phyloP scores from a whole-genome alignment of 2,329 filamentous ascomycete species.

The Aureobasidium sp. region DNA sequence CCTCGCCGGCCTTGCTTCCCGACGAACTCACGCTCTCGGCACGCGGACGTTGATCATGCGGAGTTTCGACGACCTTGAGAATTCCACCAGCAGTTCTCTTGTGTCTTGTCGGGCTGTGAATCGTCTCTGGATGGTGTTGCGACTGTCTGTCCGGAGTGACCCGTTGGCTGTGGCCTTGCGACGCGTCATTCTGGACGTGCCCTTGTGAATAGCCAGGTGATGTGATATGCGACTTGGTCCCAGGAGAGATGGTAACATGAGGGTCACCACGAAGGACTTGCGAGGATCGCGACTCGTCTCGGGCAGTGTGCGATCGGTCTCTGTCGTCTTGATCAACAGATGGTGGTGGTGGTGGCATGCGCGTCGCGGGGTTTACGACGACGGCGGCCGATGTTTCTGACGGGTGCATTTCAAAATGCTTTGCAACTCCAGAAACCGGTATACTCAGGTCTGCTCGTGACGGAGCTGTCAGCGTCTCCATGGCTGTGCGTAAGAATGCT shows the following conservation, averaged over 20 bases:
- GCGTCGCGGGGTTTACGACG: constrained; percentile 14
- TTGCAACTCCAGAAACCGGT: background rate
- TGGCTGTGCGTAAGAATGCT: background rate
- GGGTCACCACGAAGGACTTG: background rate
- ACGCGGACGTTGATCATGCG: constrained; percentile 33
- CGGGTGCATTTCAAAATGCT: constrained; percentile 12
- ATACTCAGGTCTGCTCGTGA: background rate
- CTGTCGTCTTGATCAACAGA: background rate
- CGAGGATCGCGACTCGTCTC: background rate
- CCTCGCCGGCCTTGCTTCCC: constrained; percentile 70
- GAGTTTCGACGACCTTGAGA: constrained; percentile 50
- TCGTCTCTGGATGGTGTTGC: background rate
- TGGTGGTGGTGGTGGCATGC: constrained; percentile 1
- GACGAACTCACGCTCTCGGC: constrained; percentile 64
- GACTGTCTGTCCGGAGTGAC: background rate
- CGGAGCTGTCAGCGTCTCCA: constrained; percentile 9
- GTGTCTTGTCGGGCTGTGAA: constrained; percentile 38
- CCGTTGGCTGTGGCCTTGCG: background rate
- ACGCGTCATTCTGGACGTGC: constrained; percentile 3
- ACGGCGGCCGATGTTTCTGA: background rate
- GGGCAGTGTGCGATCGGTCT: background rate
- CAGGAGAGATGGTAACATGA: no score
- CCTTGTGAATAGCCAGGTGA: background rate
- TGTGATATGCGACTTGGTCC: background rate
- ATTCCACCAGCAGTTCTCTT: constrained; percentile 74